phyloP scores from a whole-genome alignment of 352 stramenopile species.

The Phytophthora cryptogea region DNA sequence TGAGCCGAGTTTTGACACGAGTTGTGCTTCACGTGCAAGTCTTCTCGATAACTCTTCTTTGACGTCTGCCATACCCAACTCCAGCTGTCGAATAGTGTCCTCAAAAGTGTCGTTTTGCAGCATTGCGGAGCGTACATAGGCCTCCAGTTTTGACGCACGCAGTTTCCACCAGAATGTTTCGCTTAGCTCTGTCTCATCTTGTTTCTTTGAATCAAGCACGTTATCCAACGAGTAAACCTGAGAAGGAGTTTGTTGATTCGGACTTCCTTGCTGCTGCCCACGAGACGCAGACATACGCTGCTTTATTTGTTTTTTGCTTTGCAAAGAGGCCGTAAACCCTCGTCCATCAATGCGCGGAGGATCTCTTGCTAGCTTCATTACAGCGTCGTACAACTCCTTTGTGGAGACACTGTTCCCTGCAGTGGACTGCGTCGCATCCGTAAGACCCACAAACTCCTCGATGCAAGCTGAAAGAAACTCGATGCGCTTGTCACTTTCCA shows the following conservation, averaged over 20 bases:
- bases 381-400: conserved; percentile 43
- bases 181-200: conserved; percentile 4
- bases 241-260: conserved; percentile 1
- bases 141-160: conserved; percentile 40
- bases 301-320: conserved; percentile 6
- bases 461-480: conserved; percentile 51
- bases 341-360: neutral
- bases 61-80: conserved; percentile 43
- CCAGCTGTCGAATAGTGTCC: conserved; percentile 43
- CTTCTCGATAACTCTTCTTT: conserved; percentile 42
- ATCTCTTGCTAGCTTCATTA: conserved; percentile 40
- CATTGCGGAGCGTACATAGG: conserved; percentile 36
- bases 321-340: neutral
- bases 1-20: conserved; percentile 28
- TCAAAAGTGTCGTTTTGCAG: conserved; percentile 57
- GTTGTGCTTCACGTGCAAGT: conserved; percentile 30
- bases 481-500: conserved; percentile 48
- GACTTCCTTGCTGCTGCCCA: neutral
- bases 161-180: conserved; percentile 35
- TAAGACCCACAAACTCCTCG: conserved; percentile 40
- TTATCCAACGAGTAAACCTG: conserved; percentile 4
- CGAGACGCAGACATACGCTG: neutral
- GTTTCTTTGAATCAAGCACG: neutral
- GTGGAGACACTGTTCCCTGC: conserved; percentile 25
- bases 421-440: conserved; percentile 16